Base-by-base conservation (phyloP, 805 yeast genomes). In the Wickerhamomyces sydowiorum region DNA sequence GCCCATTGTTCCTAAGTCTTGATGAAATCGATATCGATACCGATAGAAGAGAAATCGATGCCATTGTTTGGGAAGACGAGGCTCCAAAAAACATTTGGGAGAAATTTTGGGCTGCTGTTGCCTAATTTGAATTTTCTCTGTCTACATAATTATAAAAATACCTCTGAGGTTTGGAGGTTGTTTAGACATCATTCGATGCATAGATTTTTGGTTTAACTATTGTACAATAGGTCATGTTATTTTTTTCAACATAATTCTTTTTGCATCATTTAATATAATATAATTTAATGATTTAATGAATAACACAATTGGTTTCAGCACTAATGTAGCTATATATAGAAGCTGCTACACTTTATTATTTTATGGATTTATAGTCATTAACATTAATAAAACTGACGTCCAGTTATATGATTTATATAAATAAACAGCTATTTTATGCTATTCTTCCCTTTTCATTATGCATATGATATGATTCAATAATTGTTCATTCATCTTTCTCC, bases 1-100 rank as follows among this genome's bases (percentile, higher is more conserved):
- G 70, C 35, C 64, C 77, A 31, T 66, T 72, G 49, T 51, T 75
- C 30, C 58, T 70, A 22, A 68, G 75, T 15, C 36, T 72, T 25
- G 81, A 76, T 33, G 80, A 80, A 30, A 67, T 82, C 48, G 93
- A 85, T 57, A 74, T 76, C 40, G 82, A 78, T 44, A 62, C 78
- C 10, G 86, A 82, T 44, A 77, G 79, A 47, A 71, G 82, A 59
- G 81, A 75, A 52, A 63, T 73, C 32, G 86, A 80, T 32, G 76
- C 72, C 23, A 65, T 66, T 35, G 69, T 69, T 18, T 76, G 78
- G 75, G 82, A 75, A 39, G 76, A 71, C 3, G 72, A 67, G 4
- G 69, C 61, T 38, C 78, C 79, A 38, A 73, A 62, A 44, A 74
- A 64, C 34, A 35, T 69, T 10, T 73, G 80, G 78, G 80, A 69